Percentiles rank a stretch among this genome's conserved stretches.
These are phyloP conservation scores for Penicillium desertorum DNA, from an alignment of 495 filamentous ascomycete genomes.

Conservation along the genomic window DNA sequence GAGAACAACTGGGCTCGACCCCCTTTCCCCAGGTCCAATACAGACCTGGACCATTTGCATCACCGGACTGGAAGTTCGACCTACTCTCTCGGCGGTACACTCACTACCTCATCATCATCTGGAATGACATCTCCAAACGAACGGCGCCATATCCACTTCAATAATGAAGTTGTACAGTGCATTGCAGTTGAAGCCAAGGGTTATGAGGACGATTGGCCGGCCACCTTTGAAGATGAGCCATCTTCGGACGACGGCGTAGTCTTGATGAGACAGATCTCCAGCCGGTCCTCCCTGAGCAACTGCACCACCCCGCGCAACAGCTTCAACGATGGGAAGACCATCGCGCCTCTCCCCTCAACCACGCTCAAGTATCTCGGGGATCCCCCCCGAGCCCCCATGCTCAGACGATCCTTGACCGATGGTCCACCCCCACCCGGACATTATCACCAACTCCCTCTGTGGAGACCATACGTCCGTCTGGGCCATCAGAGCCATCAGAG, in stretches of 20 bases:
- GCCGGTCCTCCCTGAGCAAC: slow-evolving; percentile 48
- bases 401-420: slow-evolving; percentile 35
- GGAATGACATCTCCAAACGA: slow-evolving; percentile 66
- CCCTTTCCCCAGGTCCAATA: slow-evolving; percentile 55
- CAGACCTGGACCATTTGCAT: slow-evolving; percentile 59
- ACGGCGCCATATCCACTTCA: slow-evolving; percentile 90
- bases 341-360: slow-evolving; percentile 88
- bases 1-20: slow-evolving; percentile 47
- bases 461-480: slow-evolving; percentile 67
- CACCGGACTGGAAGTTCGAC: slow-evolving; percentile 40
- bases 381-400: slow-evolving; percentile 58
- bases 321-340: slow-evolving; percentile 78
- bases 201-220: slow-evolving; percentile 59
- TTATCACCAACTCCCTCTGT: slow-evolving; percentile 71
- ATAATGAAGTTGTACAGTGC: slow-evolving; percentile 92
- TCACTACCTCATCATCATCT: slow-evolving; percentile 42
- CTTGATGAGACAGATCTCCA: slow-evolving; percentile 71
- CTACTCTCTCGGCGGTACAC: slow-evolving; percentile 31
- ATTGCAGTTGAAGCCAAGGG: slow-evolving; percentile 88
- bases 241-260: slow-evolving; percentile 75
- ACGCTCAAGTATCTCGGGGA: slow-evolving; percentile 87
- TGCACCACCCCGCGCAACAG: slow-evolving; percentile 53
- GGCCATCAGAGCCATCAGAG: neutral
- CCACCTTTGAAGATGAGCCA: slow-evolving; percentile 55
- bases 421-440: slow-evolving; percentile 33